Conservation (phyloP, 257 asterid genomes). For the Rauvolfia tetraphylla region DNA sequence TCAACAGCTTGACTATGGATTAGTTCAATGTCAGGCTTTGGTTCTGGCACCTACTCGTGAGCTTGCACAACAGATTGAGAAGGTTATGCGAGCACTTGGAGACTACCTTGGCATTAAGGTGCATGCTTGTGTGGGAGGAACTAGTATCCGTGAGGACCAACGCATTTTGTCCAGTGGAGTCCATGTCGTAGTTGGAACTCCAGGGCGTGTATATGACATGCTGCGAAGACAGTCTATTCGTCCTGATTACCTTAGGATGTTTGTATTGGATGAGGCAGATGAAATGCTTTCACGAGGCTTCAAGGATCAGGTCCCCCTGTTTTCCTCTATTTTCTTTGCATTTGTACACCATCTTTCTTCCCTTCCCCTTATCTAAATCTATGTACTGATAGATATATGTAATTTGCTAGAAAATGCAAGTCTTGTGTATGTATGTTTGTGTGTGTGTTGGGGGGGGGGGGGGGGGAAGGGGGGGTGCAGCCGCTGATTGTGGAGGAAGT, state of each 20-base stretch:
- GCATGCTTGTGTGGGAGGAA: constrained; percentile 55
- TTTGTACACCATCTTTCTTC: too few species aligned
- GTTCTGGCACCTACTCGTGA: constrained; percentile 54
- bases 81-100: constrained; percentile 51
- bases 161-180: constrained; percentile 46
- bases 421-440: too few species aligned
- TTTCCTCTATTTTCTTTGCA: too few species aligned
- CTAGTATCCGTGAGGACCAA: constrained; percentile 47
- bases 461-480: too few species aligned
- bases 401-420: too few species aligned
- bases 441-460: too few species aligned
- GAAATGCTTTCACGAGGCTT: constrained; percentile 53
- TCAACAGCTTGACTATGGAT: constrained; percentile 39
- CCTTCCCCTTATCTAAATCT: too few species aligned
- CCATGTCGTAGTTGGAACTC: constrained; percentile 47
- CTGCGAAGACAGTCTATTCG: constrained; percentile 43
- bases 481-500: too few species aligned
- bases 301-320: constrained; percentile 51
- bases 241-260: constrained; percentile 41
- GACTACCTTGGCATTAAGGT: constrained; percentile 51
- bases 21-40: constrained; percentile 42
- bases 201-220: constrained; percentile 51
- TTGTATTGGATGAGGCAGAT: constrained; percentile 49
- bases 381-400: too few species aligned
- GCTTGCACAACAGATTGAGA: constrained; percentile 51